These are phyloP conservation scores for Nematocida ausubeli DNA, from an alignment of 371 early-diverging fungal genomes.

Conservation along the genomic window DNA sequence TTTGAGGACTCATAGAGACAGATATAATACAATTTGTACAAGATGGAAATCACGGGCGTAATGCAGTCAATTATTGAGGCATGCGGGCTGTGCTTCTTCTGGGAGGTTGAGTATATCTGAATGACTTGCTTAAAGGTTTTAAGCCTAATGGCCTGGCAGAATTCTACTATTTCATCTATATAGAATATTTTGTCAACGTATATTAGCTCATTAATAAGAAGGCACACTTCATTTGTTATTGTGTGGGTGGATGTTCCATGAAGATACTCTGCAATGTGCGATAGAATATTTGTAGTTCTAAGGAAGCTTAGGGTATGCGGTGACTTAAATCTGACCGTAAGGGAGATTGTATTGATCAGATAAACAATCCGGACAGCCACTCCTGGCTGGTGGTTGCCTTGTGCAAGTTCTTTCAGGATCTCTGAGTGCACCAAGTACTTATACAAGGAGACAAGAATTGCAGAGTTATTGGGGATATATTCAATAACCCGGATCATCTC, in stretches of 20 bases:
- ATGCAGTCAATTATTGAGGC: constrained; percentile 28
- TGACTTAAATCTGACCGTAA: constrained; percentile 23
- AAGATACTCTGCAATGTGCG: constrained; percentile 1
- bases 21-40: constrained; percentile 33
- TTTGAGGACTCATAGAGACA: constrained; percentile 6
- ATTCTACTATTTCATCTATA: constrained; percentile 1
- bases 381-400: neutral
- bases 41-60: constrained; percentile 33
- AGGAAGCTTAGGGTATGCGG: neutral
- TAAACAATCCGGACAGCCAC: neutral
- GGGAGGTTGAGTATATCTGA: constrained; percentile 24
- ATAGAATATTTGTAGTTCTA: neutral
- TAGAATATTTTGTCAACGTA: constrained; percentile 40
- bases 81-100: constrained; percentile 19
- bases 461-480: neutral
- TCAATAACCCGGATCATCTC: constrained; percentile 41
- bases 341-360: constrained; percentile 29
- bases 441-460: neutral
- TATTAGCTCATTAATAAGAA: constrained; percentile 40
- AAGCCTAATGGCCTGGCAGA: neutral
- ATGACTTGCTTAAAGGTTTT: neutral
- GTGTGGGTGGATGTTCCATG: constrained; percentile 21
- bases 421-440: constrained; percentile 1
- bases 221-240: constrained; percentile 46
- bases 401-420: neutral